These are phyloP conservation scores for Raddia guianensis DNA, from an alignment of 176 grass and related monocot genomes.

Conservation along the genomic window DNA sequence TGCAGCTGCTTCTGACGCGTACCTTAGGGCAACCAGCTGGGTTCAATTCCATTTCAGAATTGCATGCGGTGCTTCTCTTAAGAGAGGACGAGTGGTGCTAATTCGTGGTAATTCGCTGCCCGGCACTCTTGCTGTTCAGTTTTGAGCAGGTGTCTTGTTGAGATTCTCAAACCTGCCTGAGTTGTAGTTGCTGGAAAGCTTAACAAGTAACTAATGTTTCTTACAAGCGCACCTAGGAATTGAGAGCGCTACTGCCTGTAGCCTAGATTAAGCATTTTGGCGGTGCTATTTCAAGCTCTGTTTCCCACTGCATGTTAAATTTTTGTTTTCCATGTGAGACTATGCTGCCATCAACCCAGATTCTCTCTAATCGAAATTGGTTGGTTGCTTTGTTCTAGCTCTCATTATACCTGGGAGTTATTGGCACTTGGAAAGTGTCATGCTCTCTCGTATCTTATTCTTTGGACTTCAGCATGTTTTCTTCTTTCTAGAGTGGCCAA, in stretches of 20 bases:
- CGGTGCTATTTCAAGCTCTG: neutral
- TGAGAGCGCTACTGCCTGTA: neutral
- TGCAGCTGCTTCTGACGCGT: neutral
- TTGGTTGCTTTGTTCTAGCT: neutral
- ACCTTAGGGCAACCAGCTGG: neutral
- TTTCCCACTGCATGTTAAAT: neutral
- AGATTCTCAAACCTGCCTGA: neutral
- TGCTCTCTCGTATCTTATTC: neutral
- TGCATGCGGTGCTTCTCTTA: neutral
- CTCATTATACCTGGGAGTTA: neutral
- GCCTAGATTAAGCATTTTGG: neutral
- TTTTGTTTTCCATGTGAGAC: neutral
- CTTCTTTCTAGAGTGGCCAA: neutral
- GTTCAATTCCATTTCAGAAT: neutral
- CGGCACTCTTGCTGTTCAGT: neutral
- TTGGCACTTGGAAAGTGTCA: neutral
- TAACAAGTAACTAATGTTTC: neutral
- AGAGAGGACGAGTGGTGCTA: neutral
- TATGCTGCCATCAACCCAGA: neutral
- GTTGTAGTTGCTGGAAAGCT: neutral
- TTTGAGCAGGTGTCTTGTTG: neutral
- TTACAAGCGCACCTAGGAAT: no score
- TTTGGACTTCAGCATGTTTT: neutral
- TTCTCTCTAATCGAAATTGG: neutral
- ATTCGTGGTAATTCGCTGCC: neutral